Evolutionary conservation across 345 rosid genomes (phyloP).

Genomic region (Eucalyptus pauciflora): DNA sequence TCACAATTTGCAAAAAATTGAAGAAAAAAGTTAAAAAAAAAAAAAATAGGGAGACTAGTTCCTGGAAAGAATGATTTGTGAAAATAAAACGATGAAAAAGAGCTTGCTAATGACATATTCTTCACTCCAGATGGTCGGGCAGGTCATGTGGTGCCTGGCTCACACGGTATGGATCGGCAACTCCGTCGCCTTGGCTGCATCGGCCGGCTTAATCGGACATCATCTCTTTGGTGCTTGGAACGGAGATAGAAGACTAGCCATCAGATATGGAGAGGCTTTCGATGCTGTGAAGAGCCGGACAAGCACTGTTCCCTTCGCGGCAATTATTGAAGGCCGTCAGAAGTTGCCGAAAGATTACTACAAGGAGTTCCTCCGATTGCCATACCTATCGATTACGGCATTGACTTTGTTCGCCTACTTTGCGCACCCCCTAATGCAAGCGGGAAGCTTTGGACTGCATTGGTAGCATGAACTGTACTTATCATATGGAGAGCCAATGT

Average conservation of each 20-base stretch:
- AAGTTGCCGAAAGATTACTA: slow-evolving; percentile 10
- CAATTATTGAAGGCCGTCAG: slow-evolving; percentile 6
- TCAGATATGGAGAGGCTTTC: slow-evolving; percentile 7
- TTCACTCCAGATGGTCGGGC: slow-evolving; percentile 6
- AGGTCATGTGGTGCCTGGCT: slow-evolving; percentile 14
- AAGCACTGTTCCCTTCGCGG: neutral
- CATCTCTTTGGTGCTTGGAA: slow-evolving; percentile 16
- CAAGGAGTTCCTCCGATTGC: slow-evolving; percentile 10
- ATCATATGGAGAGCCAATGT: neutral
- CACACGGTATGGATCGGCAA: slow-evolving; percentile 10
- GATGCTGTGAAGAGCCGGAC: slow-evolving; percentile 5
- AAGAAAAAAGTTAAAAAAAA: neutral
- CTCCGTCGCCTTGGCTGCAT: slow-evolving; percentile 2
- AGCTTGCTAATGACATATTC: neutral
- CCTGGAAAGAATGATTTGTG: neutral
- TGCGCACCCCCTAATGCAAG: slow-evolving; percentile 8
- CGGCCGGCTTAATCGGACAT: slow-evolving; percentile 1
- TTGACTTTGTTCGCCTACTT: slow-evolving; percentile 4
- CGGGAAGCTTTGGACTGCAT: slow-evolving; percentile 1
- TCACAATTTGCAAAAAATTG: neutral
- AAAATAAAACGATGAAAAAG: neutral
- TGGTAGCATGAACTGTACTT: neutral
- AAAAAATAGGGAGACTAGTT: neutral
- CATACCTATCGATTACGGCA: slow-evolving; percentile 2
- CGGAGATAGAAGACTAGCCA: slow-evolving; percentile 6